These are phyloP conservation scores for Scedosporium aurantiacum DNA, from an alignment of 2,329 filamentous ascomycete genomes.

Conservation along the genomic window DNA sequence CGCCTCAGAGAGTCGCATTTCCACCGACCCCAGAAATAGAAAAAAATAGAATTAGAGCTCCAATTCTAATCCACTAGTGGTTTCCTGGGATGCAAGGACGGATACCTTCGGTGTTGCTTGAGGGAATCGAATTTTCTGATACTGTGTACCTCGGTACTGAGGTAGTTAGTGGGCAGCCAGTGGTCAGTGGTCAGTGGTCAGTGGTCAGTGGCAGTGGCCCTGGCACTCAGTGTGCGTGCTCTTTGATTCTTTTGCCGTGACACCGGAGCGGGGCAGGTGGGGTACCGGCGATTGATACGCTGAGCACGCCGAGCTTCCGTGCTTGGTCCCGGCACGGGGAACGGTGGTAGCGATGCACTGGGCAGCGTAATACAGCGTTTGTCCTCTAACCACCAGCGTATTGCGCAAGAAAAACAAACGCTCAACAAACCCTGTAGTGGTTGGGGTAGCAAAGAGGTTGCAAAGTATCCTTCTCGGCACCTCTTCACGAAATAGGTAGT, in stretches of 20 bases:
- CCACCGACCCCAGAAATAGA: no score
- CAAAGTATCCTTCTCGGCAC: not conserved
- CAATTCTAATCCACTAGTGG: not conserved
- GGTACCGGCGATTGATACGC: not conserved
- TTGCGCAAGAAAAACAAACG: not conserved
- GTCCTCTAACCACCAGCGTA: not conserved
- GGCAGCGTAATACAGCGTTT: not conserved
- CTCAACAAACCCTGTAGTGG: not conserved
- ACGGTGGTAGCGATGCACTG: not conserved
- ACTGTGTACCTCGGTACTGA: not conserved
- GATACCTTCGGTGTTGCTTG: not conserved
- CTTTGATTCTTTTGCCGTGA: not conserved
- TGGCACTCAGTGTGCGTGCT: not conserved
- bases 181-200: no score
- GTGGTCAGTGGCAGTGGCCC: no score
- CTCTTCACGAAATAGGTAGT: not conserved
- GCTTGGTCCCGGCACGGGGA: not conserved
- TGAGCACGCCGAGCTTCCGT: not conserved
- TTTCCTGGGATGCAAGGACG: not conserved
- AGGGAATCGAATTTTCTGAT: not conserved
- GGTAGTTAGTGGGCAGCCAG: no score
- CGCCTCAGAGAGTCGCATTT: no score
- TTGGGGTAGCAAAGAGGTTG: not conserved
- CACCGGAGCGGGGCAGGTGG: not conserved
- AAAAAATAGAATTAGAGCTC: not conserved